Evolutionary conservation across 208 protist genomes (phyloP).

Genomic region (Vickermania ingenoplastis): DNA sequence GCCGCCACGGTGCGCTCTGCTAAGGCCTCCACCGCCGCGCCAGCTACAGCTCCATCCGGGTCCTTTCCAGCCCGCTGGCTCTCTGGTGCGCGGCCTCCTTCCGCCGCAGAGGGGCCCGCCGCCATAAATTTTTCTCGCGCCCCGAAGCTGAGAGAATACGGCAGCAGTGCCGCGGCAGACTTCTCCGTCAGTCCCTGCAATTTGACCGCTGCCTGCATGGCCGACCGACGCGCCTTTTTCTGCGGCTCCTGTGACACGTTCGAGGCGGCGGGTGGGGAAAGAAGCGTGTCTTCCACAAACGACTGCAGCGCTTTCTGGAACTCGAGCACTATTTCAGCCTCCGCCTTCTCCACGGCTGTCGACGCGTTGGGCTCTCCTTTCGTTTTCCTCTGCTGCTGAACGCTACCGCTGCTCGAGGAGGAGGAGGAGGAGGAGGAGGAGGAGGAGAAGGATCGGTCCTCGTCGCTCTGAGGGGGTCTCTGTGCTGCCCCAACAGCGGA

Average conservation of each 20-base stretch:
- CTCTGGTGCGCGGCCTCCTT: not conserved
- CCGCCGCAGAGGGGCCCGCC: not conserved
- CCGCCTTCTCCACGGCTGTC: not conserved
- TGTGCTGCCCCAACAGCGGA: too few species aligned
- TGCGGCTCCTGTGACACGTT: not conserved
- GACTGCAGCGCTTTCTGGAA: not conserved
- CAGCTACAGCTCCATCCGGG: too few species aligned
- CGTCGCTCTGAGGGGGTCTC: too few species aligned
- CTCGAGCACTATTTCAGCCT: not conserved
- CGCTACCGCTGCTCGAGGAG: too few species aligned
- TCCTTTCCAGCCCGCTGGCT: too few species aligned
- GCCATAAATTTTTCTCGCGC: not conserved
- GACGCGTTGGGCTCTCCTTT: not conserved
- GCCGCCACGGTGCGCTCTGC: not conserved
- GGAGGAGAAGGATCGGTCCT: too few species aligned
- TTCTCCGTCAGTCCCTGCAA: not conserved
- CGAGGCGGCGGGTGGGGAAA: not conserved
- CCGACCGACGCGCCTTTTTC: not conserved
- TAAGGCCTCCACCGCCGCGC: not conserved
- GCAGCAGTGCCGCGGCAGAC: not conserved
- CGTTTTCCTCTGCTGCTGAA: not conserved
- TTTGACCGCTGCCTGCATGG: not conserved
- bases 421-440: too few species aligned
- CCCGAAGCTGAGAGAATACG: not conserved
- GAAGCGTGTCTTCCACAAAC: not conserved